Base-by-base conservation (phyloP, 2,329 filamentous ascomycete species). In the Sclerotinia sclerotiorum region DNA sequence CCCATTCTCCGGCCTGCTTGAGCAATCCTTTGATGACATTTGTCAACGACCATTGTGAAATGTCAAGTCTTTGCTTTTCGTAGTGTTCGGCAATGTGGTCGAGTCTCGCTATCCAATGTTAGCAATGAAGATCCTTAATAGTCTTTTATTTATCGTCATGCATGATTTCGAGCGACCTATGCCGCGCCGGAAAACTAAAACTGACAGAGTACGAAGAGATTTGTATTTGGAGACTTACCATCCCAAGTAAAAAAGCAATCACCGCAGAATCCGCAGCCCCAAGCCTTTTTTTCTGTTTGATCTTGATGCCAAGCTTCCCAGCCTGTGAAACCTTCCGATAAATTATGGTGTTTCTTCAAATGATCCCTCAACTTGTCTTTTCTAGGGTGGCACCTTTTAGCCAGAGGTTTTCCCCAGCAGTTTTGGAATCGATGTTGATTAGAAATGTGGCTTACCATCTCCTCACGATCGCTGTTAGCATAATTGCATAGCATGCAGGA, bases 181-280 rank as follows among this genome's bases (percentile, higher is more conserved):
- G 39, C 39, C 39, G 39, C 5, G 39, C 13, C 13, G 35, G 15
- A 8, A 48, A 29, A 1, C n/a, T 1, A 42, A n/a, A 51, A 58
- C 35, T 52, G 55, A 5, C 17, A 32, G 51, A 11, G 7, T 32
- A 32, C 0, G 8, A 6, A 61, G 35, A 29, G 27, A 35, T 13
- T 27, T 27, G 29, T 44, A 42, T 2, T 32, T 49, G n/a, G 46
- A 8, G 52, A 71, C 71, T 65, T 69, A 74, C 73, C 70, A 62
- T 72, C 69, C 73, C 73, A 74, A 46, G 70, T 70, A 11, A 71
- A 70, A 10, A 63, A 68, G 27, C 69, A 73, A 11, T 2, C 65
- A 5, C 71, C 73, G 67, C 73, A 74, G 52, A 70, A 74, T n/a
- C 72, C 73, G 66, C 73, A 74, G 5, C 73, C 72, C 71, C 72